Evolutionary conservation across 805 yeast genomes (phyloP), one percentile per base, ranked within the genome.

Genomic region (Limtongozyma cylindracea): DNA sequence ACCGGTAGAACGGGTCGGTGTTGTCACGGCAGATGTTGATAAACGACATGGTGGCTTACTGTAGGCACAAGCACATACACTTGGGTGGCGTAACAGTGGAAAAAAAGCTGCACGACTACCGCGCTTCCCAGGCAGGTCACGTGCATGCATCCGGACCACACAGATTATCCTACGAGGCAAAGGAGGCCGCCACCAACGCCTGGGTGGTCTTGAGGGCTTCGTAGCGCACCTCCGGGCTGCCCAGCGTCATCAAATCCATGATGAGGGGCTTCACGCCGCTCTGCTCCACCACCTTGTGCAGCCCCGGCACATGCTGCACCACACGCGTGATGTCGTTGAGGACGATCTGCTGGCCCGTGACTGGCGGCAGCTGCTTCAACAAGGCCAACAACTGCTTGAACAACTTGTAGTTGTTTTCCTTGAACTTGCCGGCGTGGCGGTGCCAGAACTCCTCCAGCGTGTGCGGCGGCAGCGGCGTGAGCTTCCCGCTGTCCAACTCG

Each of bases 1-100:
- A 88, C 57, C 98, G 93, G 67, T 88, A 88, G 49, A 88, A 88
- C 20, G 95, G 95, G 56, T 88, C 98, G 39, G 73, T 68, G 57
- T 84, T 88, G 41, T 80, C 94, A 58, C 98, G 80, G 49, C 92
- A 71, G 38, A 88, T 84, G 49, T 88, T 84, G 42, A 84, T 71
- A 35, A 67, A 56, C 25, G 93, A 73, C 93, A 78, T 78, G 29
- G 24, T 53, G 37, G 25, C 8, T 15, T 15, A n/a, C n/a, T n/a
- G n/a, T n/a, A n/a, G n/a, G n/a, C n/a, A n/a, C n/a, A n/a, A n/a
- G n/a, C n/a, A n/a, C n/a, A n/a, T n/a, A n/a, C n/a, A n/a, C n/a
- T n/a, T n/a, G n/a, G n/a, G n/a, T n/a, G n/a, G n/a, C n/a, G n/a
- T n/a, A n/a, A n/a, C n/a, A n/a, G n/a, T n/a, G n/a, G n/a, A n/a